Percentiles rank a stretch among this genome's conserved stretches.
phyloP scores from a whole-genome alignment of 345 rosid species.

The Syzygium grande region DNA sequence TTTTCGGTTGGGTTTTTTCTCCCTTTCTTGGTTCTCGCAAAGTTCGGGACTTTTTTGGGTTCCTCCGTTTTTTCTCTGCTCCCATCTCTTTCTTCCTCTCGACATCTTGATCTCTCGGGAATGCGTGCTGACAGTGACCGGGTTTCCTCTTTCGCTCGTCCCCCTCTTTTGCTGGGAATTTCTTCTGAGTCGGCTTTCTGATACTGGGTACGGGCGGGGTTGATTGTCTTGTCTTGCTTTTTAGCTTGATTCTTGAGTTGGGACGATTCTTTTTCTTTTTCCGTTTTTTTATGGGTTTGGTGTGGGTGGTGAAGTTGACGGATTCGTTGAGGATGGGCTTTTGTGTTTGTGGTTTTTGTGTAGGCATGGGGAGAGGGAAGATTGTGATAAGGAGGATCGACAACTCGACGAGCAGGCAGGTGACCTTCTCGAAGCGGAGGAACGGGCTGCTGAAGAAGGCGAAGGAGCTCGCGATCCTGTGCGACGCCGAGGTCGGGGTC shows the following conservation, averaged over 20 bases:
- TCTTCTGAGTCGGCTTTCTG: background rate
- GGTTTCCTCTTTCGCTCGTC: background rate
- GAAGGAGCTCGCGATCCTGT: constrained; percentile 43
- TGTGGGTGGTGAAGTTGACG: background rate
- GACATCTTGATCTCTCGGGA: background rate
- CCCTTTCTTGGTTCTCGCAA: background rate
- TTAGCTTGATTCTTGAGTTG: background rate
- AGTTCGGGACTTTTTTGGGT: background rate
- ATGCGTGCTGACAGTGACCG: background rate
- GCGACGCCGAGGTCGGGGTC: constrained; percentile 54
- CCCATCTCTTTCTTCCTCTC: background rate
- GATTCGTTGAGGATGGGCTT: background rate
- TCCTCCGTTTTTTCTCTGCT: background rate
- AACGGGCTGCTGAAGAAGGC: constrained; percentile 54
- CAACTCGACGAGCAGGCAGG: constrained; percentile 53
- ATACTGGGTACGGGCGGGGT: background rate
- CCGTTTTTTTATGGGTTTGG: background rate
- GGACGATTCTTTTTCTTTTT: background rate
- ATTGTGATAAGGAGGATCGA: constrained; percentile 54
- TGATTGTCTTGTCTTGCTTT: background rate
- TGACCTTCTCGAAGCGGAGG: constrained; percentile 49
- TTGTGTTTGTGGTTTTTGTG: background rate
- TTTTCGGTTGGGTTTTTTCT: background rate
- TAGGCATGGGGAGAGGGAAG: constrained; percentile 53
- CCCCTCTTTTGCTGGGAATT: background rate